phyloP scores from a whole-genome alignment of 2,329 filamentous ascomycete species.

The Pseudogymnoascus sp. region DNA sequence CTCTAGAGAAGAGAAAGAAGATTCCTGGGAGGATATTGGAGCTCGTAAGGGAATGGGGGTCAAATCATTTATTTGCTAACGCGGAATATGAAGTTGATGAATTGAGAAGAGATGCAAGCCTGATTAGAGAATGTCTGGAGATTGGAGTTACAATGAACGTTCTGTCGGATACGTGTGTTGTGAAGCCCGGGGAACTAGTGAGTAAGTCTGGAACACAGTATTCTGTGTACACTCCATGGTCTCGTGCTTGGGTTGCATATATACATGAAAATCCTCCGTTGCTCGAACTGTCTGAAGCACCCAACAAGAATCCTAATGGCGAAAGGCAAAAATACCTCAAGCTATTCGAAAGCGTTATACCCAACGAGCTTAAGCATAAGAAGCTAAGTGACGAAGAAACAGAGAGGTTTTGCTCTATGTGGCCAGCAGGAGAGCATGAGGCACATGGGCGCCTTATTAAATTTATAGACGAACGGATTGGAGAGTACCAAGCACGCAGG shows the following conservation, averaged over 20 bases:
- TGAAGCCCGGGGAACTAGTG: constrained; percentile 60
- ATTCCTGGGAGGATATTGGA: constrained; percentile 55
- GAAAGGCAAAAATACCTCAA: constrained; percentile 38
- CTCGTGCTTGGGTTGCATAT: constrained; percentile 63
- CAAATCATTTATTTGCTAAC: constrained; percentile 70
- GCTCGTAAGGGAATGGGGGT: constrained; percentile 63
- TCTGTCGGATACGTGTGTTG: constrained; percentile 74
- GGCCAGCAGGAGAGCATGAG: constrained; percentile 70
- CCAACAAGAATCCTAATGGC: constrained; percentile 43
- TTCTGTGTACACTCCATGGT: constrained; percentile 80
- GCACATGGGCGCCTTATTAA: constrained; percentile 54
- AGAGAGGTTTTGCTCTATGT: constrained; percentile 49
- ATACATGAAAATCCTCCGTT: constrained; percentile 62
- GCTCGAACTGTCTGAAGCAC: constrained; percentile 52
- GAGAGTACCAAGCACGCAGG: constrained; percentile 53
- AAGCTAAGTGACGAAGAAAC: constrained; percentile 49
- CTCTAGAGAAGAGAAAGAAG: constrained; percentile 54
- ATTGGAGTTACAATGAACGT: constrained; percentile 61
- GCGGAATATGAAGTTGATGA: constrained; percentile 92
- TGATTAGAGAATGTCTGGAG: constrained; percentile 53
- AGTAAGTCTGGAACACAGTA: constrained; percentile 70
- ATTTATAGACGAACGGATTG: constrained; percentile 59
- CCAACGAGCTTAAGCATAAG: constrained; percentile 56
- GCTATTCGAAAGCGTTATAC: constrained; percentile 55
- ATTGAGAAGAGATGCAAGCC: constrained; percentile 62